Evolutionary conservation across 179 eudicot genomes (phyloP), one percentile per base, ranked within the genome.

Genomic region (Drosera spatulata): DNA sequence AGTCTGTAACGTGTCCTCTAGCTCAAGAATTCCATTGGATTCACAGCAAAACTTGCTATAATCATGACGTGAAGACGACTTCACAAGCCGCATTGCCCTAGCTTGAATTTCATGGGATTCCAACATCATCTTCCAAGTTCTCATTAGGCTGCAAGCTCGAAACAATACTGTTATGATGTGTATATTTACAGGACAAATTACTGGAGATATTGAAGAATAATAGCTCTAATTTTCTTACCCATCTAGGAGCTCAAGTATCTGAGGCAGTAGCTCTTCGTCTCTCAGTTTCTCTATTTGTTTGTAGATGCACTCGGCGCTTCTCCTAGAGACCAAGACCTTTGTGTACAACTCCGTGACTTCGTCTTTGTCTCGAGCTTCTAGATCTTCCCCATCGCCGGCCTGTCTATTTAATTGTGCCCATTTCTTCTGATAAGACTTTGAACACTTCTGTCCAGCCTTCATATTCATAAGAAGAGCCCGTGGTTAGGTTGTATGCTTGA

Each of bases 181-280:
- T n/a, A n/a, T n/a, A n/a, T n/a, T n/a, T n/a, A n/a, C n/a, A n/a
- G n/a, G n/a, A n/a, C n/a, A n/a, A n/a, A n/a, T n/a, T n/a, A n/a
- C n/a, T n/a, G n/a, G n/a, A n/a, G n/a, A n/a, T n/a, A n/a, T n/a
- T n/a, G 44, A 37, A 39, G 41, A 10, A 15, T 7, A 37, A 39
- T 41, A n/a, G n/a, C n/a, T n/a, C n/a, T n/a, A n/a, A 60, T 53
- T 58, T 63, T 33, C 80, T 64, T 75, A 73, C 88, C 88, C 83
- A 9, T 71, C 77, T 3, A 80, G 58, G 56, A 83, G 73, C 69
- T 83, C 88, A 51, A 73, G 50, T 9, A 80, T 70, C 55, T 83
- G 85, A 6, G 88, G 88, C 42, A 69, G 81, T 51, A 83, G 78
- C 70, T 83, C 88, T 42, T 83, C 80, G 62, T 80, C 88, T 80